A percentile compares a stretch with the other conserved stretches of the same genome.
phyloP scores from a whole-genome alignment of 2,329 filamentous ascomycete genomes.

The Colletotrichum destructivum region DNA sequence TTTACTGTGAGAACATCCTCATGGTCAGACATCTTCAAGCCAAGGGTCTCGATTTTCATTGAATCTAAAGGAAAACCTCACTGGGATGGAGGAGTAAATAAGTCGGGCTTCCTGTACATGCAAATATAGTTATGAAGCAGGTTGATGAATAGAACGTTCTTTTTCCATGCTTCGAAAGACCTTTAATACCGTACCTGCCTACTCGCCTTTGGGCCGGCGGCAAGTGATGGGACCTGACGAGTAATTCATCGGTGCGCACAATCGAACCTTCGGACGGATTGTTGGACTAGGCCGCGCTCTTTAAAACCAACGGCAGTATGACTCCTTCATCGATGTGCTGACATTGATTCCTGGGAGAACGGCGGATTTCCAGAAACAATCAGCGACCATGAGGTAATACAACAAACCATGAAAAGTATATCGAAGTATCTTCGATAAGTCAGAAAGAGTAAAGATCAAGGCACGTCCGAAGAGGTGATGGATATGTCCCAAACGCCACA shows the following conservation, averaged over 20 bases:
- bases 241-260: neutral
- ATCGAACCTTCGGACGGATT: neutral
- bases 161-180: too few species aligned
- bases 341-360: neutral
- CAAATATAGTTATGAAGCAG: too few species aligned
- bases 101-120: too few species aligned
- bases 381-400: neutral
- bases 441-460: neutral
- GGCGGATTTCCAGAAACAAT: too few species aligned
- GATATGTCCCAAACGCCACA: conserved; percentile 40
- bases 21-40: neutral
- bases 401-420: neutral
- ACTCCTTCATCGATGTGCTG: neutral
- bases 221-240: neutral
- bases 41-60: neutral
- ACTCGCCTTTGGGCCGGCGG: too few species aligned
- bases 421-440: too few species aligned
- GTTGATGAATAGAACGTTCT: too few species aligned
- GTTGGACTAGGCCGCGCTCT: neutral
- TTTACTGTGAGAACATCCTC: neutral
- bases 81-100: too few species aligned
- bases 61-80: neutral
- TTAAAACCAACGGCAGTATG: neutral
- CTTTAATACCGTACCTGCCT: too few species aligned
- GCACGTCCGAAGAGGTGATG: conserved; percentile 24